Conservation (phyloP, 176 grass and related monocot species). For the Oropetium thomaeum region DNA sequence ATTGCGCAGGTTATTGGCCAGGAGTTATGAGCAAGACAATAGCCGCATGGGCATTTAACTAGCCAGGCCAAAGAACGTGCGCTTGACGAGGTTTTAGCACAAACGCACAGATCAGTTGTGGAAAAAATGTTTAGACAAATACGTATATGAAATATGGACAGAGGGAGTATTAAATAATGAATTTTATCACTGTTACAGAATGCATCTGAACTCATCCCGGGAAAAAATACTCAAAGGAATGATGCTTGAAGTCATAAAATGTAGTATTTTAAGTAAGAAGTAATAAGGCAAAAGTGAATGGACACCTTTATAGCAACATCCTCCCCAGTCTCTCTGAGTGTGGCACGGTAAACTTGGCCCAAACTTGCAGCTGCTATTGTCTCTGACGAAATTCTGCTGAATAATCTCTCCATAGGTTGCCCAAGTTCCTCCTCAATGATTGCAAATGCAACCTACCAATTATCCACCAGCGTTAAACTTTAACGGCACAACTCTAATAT, state of each 20-base stretch:
- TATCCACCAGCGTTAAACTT: not conserved
- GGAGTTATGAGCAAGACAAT: too few relatives aligned
- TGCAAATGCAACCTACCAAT: slow-evolving; percentile 75
- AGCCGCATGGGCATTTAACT: too few relatives aligned
- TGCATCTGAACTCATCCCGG: not conserved
- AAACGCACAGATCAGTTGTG: too few relatives aligned
- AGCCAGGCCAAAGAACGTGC: too few relatives aligned
- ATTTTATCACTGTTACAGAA: not conserved
- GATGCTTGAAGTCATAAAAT: not conserved
- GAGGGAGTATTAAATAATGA: too few relatives aligned
- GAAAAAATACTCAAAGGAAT: slow-evolving; percentile 25
- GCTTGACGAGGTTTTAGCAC: too few relatives aligned
- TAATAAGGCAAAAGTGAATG: not conserved
- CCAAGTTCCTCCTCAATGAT: slow-evolving; percentile 97
- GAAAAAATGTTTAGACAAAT: too few relatives aligned
- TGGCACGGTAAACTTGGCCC: slow-evolving; percentile 97
- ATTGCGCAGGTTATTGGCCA: too few relatives aligned
- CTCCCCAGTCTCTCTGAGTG: slow-evolving; percentile 84
- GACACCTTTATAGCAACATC: slow-evolving; percentile 98
- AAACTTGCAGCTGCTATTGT: slow-evolving; percentile 99
- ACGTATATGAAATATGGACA: too few relatives aligned
- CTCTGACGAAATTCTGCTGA: slow-evolving; percentile 86
- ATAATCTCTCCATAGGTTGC: slow-evolving; percentile 70
- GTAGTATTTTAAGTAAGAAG: slow-evolving; percentile 20
- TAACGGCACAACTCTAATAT: not conserved